A percentile compares a stretch with the other conserved stretches of the same genome.
Conservation (phyloP, 495 filamentous ascomycete genomes). For the Beverwykella pulmonaria region DNA sequence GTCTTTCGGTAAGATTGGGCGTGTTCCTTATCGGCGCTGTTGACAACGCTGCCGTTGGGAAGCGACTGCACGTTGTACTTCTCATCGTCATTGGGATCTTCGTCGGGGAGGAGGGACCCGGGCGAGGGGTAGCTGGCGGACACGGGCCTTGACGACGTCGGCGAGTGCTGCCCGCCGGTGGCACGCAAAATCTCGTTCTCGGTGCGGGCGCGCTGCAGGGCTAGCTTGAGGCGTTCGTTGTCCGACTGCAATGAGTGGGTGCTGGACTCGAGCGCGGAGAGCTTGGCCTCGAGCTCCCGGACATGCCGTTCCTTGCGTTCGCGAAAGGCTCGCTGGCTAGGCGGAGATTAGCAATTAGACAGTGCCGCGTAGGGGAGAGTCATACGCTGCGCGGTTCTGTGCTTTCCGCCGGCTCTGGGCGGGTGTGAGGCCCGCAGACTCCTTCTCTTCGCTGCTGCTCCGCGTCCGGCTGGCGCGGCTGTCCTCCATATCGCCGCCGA, state of each 20-base stretch:
- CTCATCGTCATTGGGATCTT: conserved; percentile 39
- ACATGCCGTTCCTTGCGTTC: conserved; percentile 95
- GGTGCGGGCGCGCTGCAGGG: conserved; percentile 75
- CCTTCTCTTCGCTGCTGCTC: conserved; percentile 61
- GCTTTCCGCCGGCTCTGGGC: conserved; percentile 88
- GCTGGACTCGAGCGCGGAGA: conserved; percentile 68
- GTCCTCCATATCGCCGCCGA: conserved; percentile 35
- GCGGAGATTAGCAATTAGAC: not conserved
- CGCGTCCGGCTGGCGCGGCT: conserved; percentile 27
- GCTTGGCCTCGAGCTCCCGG: conserved; percentile 85
- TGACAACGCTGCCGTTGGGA: conserved; percentile 70
- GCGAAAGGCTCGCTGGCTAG: conserved; percentile 91
- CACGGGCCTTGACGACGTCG: conserved; percentile 31
- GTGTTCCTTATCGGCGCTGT: conserved; percentile 40
- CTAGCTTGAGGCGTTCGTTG: conserved; percentile 82
- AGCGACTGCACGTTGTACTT: conserved; percentile 39
- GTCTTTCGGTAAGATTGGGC: conserved; percentile 48
- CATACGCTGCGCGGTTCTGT: conserved; percentile 95
- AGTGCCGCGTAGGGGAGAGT: conserved; percentile 37
- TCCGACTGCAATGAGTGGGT: conserved; percentile 62
- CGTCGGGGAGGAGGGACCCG: conserved; percentile 42
- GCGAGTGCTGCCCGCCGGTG: conserved; percentile 53
- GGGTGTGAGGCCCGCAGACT: conserved; percentile 62
- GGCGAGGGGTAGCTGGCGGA: conserved; percentile 39
- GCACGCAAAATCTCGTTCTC: conserved; percentile 96